Evolutionary conservation across 768 basidiomycete genomes (phyloP), one percentile per base, ranked within the genome.

Genomic region (Tulasnella sp.): DNA sequence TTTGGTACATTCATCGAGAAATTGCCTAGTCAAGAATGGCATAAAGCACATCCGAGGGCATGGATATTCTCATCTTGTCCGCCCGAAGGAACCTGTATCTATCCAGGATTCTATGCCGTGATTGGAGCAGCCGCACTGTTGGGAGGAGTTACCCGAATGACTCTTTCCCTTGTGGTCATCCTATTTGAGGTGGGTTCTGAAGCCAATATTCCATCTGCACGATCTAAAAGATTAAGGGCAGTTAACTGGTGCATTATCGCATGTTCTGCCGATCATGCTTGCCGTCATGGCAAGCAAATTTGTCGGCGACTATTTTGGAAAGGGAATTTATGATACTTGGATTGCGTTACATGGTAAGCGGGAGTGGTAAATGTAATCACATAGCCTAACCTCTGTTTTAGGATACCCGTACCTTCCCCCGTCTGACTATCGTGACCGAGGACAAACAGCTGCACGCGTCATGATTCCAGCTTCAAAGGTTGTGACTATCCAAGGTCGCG

Each of bases 231-330:
- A 28, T 31, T 16, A 43, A 29, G 5, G 10, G 19, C 43, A 83
- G 80, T 67, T 84, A n/a, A 84, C 82, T 19, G 82, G 82, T 12
- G 82, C 82, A 3, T 67, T 84, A 24, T 83, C 81, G 12, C 82
- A 84, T 65, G 82, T 84, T n/a, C 68, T 84, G 28, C 82, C 82
- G 13, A 83, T 84, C 61, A 83, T 84, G 82, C 77, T 84, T 40
- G 77, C 76, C 48, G 80, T 84, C 45, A 81, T 83, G 77, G 74
- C 76, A 16, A 70, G 80, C 6, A 84, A 84, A 67, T 83, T 78
- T 77, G 77, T 83, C 8, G 82, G 76, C 5, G 82, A 84, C 59
- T 80, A 79, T 10, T 69, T 81, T 48, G 54, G 47, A 22, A 46
- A 48, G 33, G 39, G 52, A 33, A 33, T 53, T 2, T 53, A 53